Evolutionary conservation across 2,329 filamentous ascomycete genomes (phyloP).

Genomic region (Fusarium foetens): DNA sequence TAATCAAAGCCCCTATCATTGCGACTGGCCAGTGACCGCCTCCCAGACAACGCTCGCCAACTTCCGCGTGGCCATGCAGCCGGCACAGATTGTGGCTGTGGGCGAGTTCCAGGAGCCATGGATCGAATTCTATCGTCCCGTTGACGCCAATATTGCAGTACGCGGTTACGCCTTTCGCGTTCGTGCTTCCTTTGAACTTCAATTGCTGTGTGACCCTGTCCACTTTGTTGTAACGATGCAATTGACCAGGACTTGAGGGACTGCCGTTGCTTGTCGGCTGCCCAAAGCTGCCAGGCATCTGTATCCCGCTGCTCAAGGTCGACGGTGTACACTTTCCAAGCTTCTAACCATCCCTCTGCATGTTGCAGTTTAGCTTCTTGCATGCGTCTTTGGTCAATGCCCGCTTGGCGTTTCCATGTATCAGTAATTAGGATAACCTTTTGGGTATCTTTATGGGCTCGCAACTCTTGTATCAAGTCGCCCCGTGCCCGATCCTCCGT

Average conservation of each 20-base stretch:
- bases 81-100: constrained; percentile 26
- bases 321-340: constrained; percentile 39
- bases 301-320: constrained; percentile 41
- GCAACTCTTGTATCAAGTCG: constrained; percentile 30
- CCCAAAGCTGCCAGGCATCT: constrained; percentile 48
- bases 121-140: constrained; percentile 27
- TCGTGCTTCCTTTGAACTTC: constrained; percentile 48
- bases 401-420: constrained; percentile 38
- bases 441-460: constrained; percentile 10
- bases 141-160: constrained; percentile 48
- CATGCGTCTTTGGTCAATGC: constrained; percentile 28
- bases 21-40: constrained; percentile 40
- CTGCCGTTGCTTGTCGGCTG: constrained; percentile 47
- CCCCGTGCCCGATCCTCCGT: constrained; percentile 14
- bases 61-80: constrained; percentile 38
- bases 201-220: constrained; percentile 52
- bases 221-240: constrained; percentile 50
- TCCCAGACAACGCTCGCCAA: constrained; percentile 42
- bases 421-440: constrained; percentile 20
- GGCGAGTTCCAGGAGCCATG: constrained; percentile 4
- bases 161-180: constrained; percentile 46
- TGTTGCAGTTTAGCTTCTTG: constrained; percentile 36
- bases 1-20: constrained; percentile 36
- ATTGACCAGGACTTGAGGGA: constrained; percentile 52
- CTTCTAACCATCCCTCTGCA: constrained; percentile 31